Conservation (phyloP, 768 basidiomycete genomes). For the Termitomyces sp. region DNA sequence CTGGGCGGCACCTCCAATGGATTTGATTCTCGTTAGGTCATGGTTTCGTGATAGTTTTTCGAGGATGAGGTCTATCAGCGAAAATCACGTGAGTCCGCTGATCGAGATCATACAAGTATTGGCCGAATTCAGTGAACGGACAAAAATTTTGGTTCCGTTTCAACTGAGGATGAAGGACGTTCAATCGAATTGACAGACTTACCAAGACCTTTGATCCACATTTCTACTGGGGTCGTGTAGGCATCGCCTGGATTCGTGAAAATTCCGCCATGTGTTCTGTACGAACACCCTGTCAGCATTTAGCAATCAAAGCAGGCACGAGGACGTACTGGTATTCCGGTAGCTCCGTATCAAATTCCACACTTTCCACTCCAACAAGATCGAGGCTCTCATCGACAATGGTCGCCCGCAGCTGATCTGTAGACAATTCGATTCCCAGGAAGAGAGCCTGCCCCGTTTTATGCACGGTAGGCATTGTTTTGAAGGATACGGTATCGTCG, state of each 20-base stretch:
- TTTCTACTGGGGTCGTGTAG: conserved; percentile 83
- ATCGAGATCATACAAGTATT: conserved; percentile 24
- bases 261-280: conserved; percentile 79
- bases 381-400: conserved; percentile 81
- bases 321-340: conserved; percentile 73
- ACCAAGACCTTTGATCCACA: conserved; percentile 89
- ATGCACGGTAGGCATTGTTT: conserved; percentile 36
- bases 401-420: conserved; percentile 78
- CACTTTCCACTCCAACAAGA: conserved; percentile 73
- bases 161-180: conserved; percentile 16
- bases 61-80: conserved; percentile 57
- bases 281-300: conserved; percentile 9
- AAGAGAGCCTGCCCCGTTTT: conserved; percentile 53
- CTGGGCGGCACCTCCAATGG: conserved; percentile 76
- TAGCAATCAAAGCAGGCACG: neutral
- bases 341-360: conserved; percentile 79
- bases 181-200: conserved; percentile 23
- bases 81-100: conserved; percentile 22
- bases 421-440: conserved; percentile 81
- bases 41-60: conserved; percentile 67
- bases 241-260: conserved; percentile 84
- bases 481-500: conserved; percentile 16
- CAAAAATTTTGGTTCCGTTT: conserved; percentile 61
- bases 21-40: conserved; percentile 66
- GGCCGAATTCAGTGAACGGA: conserved; percentile 19